Evolutionary conservation across 768 basidiomycete species (phyloP).

Genomic region (Clitopilus hobsonii): DNA sequence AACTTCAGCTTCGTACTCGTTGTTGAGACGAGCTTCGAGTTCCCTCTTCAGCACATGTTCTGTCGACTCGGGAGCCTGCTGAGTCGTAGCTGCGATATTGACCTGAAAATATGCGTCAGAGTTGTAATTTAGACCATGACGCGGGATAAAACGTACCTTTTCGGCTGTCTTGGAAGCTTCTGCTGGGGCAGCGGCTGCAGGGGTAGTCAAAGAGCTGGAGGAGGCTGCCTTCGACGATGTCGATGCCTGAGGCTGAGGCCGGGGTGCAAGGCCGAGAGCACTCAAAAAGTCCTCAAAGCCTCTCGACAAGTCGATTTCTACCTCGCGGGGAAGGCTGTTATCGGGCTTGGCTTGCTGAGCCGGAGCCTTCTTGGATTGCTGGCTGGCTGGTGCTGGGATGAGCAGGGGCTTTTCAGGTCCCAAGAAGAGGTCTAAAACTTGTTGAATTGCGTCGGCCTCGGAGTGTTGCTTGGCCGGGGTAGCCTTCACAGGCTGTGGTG

Average conservation of each 20-base stretch:
- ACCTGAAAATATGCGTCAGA: background rate
- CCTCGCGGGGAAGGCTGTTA: background rate
- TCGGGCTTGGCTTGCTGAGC: slow-evolving; percentile 1
- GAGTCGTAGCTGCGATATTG: background rate
- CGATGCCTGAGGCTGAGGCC: background rate
- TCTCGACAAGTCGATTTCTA: background rate
- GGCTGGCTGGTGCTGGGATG: background rate
- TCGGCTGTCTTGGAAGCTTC: background rate
- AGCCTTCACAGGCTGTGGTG: background rate
- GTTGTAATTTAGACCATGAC: background rate
- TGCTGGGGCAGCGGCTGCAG: too few relatives aligned
- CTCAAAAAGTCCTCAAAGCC: background rate
- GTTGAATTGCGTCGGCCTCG: slow-evolving; percentile 6
- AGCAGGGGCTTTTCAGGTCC: background rate
- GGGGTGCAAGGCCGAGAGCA: background rate
- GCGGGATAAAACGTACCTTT: background rate
- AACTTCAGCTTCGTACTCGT: slow-evolving; percentile 25
- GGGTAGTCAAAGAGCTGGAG: too few relatives aligned
- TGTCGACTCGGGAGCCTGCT: background rate
- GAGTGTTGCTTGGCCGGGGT: background rate
- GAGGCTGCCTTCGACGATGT: background rate
- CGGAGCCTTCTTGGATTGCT: background rate
- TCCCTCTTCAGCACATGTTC: slow-evolving; percentile 20
- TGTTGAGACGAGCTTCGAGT: slow-evolving; percentile 25
- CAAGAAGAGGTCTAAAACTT: slow-evolving; percentile 11